Evolutionary conservation across 2,329 filamentous ascomycete species (phyloP), one percentile per base, ranked within the genome.

Genomic region (Fragosphaeria purpurea): DNA sequence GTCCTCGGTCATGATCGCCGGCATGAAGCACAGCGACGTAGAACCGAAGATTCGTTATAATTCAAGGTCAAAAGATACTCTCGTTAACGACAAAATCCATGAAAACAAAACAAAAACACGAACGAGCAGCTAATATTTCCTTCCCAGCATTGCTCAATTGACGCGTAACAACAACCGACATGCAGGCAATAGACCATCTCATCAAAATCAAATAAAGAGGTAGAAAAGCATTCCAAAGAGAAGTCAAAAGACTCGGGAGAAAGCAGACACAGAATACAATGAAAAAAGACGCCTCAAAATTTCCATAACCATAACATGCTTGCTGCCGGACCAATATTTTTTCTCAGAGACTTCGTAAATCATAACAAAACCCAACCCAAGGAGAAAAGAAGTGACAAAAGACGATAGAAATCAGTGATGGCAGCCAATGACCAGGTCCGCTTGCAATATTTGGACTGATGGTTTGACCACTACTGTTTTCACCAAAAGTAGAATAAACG

Each of bases 301-400:
- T 5, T 42, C 41, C 38, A 41, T 5, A 44, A n/a, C 52, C 50
- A 22, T 47, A 34, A 38, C 48, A 45, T 51, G 52, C 46, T 49
- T 50, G 41, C 30, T 51, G 42, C 50, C 45, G 22, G 44, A 35
- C 50, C 43, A 44, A 31, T 55, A 50, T 47, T 52, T 52, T 53
- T 50, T 50, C 22, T 57, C 55, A 48, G 56, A 56, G 55, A 52
- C 52, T 50, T 57, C 56, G 52, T 57, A 41, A 57, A 51, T 57
- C 56, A 54, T 57, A 38, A 51, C 50, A 49, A 50, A 45, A 54
- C 38, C 22, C 35, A 22, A 22, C 22, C 22, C 22, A 42, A 44
- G 32, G 10, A 40, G 12, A 39, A 12, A 42, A 44, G 43, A 39
- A 48, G 31, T 43, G 30, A 37, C 5, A 48, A 48, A 22, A 22